phyloP scores from a whole-genome alignment of 2,329 filamentous ascomycete genomes.

The Paecilomyces niveus region DNA sequence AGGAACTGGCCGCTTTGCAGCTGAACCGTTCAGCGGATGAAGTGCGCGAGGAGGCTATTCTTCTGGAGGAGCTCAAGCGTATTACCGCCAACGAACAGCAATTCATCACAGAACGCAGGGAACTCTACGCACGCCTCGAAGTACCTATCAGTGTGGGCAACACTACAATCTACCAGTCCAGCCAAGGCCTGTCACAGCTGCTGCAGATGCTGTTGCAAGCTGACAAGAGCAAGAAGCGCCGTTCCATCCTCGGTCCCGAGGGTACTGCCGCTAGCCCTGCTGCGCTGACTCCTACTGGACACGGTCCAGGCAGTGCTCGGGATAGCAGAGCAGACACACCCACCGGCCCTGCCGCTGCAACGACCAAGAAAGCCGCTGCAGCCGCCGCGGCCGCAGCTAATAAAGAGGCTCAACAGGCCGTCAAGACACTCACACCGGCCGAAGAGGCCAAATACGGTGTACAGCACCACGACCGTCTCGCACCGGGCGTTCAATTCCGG shows the following conservation, averaged over 20 bases:
- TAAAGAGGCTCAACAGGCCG: slow-evolving; percentile 43
- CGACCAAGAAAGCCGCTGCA: slow-evolving; percentile 32
- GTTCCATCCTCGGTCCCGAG: slow-evolving; percentile 58
- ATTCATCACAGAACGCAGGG: slow-evolving; percentile 79
- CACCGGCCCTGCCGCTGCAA: slow-evolving; percentile 16
- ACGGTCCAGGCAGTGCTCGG: slow-evolving; percentile 27
- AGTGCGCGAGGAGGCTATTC: slow-evolving; percentile 81
- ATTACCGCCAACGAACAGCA: slow-evolving; percentile 81
- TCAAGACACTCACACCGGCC: slow-evolving; percentile 64
- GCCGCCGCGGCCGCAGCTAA: slow-evolving; percentile 27
- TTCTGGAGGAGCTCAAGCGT: slow-evolving; percentile 83
- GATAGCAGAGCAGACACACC: slow-evolving; percentile 33
- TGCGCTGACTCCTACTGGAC: slow-evolving; percentile 44
- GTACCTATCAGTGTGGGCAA: slow-evolving; percentile 65
- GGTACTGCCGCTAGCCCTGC: slow-evolving; percentile 42
- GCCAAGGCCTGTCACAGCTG: slow-evolving; percentile 68
- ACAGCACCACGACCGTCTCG: slow-evolving; percentile 73
- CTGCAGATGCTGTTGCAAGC: slow-evolving; percentile 74
- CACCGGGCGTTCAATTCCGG: slow-evolving; percentile 81
- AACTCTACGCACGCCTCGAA: slow-evolving; percentile 80
- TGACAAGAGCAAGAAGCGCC: slow-evolving; percentile 86
- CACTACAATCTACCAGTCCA: slow-evolving; percentile 72
- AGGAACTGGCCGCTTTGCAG: slow-evolving; percentile 74
- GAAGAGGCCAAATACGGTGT: slow-evolving; percentile 80
- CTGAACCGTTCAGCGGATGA: slow-evolving; percentile 78